Conservation (phyloP, 306 rosid species). For the Benincasa hispida region DNA sequence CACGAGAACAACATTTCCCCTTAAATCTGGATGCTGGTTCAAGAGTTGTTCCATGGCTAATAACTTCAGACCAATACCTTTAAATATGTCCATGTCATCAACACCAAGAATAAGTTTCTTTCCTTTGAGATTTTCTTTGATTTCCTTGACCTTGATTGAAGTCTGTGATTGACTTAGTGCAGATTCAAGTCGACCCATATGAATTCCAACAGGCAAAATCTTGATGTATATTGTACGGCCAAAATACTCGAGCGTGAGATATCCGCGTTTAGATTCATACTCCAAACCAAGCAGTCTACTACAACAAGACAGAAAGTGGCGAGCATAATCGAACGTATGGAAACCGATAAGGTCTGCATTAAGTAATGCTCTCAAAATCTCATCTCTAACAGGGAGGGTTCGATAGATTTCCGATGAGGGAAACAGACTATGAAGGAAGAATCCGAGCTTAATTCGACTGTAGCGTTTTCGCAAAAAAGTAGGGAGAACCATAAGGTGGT, state of each 20-base stretch:
- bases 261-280: constrained; percentile 61
- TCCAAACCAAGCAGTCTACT: constrained; percentile 75
- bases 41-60: constrained; percentile 62
- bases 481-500: constrained; percentile 92
- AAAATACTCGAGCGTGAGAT: constrained; percentile 67
- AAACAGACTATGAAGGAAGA: constrained; percentile 74
- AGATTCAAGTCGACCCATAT: constrained; percentile 60
- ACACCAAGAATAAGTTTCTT: constrained; percentile 57
- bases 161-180: constrained; percentile 42
- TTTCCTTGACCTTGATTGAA: constrained; percentile 38
- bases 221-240: constrained; percentile 72
- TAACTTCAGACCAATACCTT: constrained; percentile 69
- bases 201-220: constrained; percentile 72
- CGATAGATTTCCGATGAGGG: constrained; percentile 82
- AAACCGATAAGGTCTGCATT: constrained; percentile 75
- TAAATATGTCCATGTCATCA: constrained; percentile 80
- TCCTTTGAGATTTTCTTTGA: constrained; percentile 40
- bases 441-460: constrained; percentile 58
- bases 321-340: constrained; percentile 88
- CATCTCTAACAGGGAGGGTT: constrained; percentile 69
- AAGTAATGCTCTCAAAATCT: constrained; percentile 58
- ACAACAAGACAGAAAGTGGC: constrained; percentile 78
- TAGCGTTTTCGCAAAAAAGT: constrained; percentile 58
- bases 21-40: constrained; percentile 33
- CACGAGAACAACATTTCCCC: constrained; percentile 44